These are phyloP conservation scores for Amanita brunnescens DNA, from an alignment of 768 basidiomycete genomes.

Conservation along the genomic window DNA sequence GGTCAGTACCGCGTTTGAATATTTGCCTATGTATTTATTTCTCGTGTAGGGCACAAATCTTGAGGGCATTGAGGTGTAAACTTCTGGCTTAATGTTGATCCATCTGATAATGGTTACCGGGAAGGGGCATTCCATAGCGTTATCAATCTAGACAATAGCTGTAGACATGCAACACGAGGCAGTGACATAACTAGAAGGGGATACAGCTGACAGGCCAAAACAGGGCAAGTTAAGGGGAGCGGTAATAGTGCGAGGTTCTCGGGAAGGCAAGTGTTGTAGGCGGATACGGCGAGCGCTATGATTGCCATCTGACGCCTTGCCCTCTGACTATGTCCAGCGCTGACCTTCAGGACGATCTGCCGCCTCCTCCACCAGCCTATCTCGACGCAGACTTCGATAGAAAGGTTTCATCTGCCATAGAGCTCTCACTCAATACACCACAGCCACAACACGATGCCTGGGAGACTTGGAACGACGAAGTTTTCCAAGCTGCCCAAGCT, in stretches of 20 bases:
- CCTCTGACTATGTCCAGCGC: conserved; percentile 1
- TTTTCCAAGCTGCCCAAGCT: conserved; percentile 22
- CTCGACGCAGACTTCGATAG: conserved; percentile 44
- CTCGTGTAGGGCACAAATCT: conserved; percentile 65
- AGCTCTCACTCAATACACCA: conserved; percentile 27
- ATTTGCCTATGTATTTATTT: background rate
- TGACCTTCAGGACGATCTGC: conserved; percentile 9
- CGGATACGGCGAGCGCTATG: no score
- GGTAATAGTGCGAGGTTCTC: background rate
- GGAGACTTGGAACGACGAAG: conserved; percentile 41
- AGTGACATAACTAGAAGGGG: background rate
- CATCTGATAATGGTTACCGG: no score
- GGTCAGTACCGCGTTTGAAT: conserved; percentile 30
- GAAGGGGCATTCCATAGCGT: background rate
- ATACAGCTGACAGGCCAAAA: background rate
- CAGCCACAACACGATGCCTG: conserved; percentile 30
- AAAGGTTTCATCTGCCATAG: conserved; percentile 36
- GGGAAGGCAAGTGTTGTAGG: background rate
- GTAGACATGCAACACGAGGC: background rate
- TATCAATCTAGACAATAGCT: background rate
- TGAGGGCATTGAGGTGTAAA: conserved; percentile 73
- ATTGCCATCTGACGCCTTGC: background rate
- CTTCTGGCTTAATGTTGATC: background rate
- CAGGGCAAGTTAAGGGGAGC: conserved; percentile 2
- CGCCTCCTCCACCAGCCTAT: conserved; percentile 40